Evolutionary conservation across 768 basidiomycete genomes (phyloP), one percentile per base, ranked within the genome.

Genomic region (Calocybe gangraenosa): DNA sequence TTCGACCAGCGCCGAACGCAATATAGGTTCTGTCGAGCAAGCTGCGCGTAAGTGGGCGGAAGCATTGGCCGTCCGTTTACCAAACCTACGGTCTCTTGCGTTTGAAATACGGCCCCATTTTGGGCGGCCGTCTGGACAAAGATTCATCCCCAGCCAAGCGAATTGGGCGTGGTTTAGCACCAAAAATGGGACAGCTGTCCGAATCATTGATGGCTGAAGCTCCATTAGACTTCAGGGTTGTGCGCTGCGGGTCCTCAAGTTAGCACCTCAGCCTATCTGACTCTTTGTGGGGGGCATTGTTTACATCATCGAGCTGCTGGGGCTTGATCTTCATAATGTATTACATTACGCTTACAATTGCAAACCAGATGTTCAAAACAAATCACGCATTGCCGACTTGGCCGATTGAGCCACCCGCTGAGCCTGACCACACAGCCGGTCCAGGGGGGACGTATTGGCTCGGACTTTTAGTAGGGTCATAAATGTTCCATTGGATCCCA

Each of bases 401-500:
- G 19, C 41, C 47, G 39, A 55, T 50, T 11, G 52, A 48, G 7
- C 65, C 65, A 20, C 65, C 65, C 18, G 52, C 47, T 22, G 66
- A 49, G 14, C 54, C 58, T 46, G 56, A 53, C 66, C 65, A 67
- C 13, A 65, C 60, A 32, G 49, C 54, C 25, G 62, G 63, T 13
- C 66, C 64, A 21, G 65, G 66, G 41, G 60, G 55, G 17, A 54
- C 48, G 47, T 67, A 67, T 3, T 44, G 50, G 25, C 39, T 51
- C 34, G 58, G 55, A 32, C 45, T 38, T 15, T 58, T 46, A 14
- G 55, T 36, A 7, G 37, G 46, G 36, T 54, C 42, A 35, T 65
- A 67, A 14, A 66, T 46, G 40, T 67, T 63, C 54, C 55, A 67
- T 25, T 61, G 55, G 37, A 67, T 63, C 15, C 65, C 66, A 17